A percentile compares a stretch with the other conserved stretches of the same genome.
Conservation (phyloP, 225 moss, liverwort and hornwort genomes). For the Polytrichum commune region DNA sequence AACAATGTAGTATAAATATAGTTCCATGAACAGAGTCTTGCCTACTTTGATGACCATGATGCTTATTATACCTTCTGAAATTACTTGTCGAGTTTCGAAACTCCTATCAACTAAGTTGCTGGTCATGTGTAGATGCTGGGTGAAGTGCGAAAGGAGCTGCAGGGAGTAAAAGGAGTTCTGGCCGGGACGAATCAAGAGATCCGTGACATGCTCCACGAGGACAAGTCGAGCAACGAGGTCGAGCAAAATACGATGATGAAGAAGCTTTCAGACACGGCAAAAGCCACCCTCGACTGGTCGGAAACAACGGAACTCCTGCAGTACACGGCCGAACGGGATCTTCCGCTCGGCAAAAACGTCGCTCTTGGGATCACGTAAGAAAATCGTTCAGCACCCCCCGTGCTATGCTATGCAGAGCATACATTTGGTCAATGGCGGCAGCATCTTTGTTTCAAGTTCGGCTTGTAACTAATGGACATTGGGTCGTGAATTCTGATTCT, state of each 20-base stretch:
- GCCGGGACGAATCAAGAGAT: constrained; percentile 4
- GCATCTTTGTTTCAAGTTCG: too few species aligned
- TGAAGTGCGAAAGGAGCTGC: background rate
- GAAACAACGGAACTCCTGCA: constrained; percentile 1
- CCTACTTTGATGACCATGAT: too few species aligned
- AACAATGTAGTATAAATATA: too few species aligned
- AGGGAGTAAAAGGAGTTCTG: constrained; percentile 2
- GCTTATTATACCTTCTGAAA: too few species aligned
- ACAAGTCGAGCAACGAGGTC: background rate
- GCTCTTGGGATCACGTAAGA: background rate
- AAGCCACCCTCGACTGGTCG: constrained; percentile 7
- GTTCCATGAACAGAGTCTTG: too few species aligned
- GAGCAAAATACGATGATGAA: too few species aligned
- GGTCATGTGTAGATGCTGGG: background rate
- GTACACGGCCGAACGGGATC: constrained; percentile 7
- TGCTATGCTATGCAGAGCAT: too few species aligned
- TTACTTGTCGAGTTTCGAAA: background rate
- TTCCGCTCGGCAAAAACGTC: constrained; percentile 1
- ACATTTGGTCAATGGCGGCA: too few species aligned
- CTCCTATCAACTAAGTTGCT: background rate
- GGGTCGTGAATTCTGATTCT: too few species aligned
- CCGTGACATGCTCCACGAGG: constrained; percentile 8
- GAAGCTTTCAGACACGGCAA: background rate
- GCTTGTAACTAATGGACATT: too few species aligned
- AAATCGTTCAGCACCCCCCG: too few species aligned